Percentiles rank a stretch among this genome's conserved stretches.
These are phyloP conservation scores for Penicillium cosmopolitanum DNA, from an alignment of 495 filamentous ascomycete genomes.

Conservation along the genomic window DNA sequence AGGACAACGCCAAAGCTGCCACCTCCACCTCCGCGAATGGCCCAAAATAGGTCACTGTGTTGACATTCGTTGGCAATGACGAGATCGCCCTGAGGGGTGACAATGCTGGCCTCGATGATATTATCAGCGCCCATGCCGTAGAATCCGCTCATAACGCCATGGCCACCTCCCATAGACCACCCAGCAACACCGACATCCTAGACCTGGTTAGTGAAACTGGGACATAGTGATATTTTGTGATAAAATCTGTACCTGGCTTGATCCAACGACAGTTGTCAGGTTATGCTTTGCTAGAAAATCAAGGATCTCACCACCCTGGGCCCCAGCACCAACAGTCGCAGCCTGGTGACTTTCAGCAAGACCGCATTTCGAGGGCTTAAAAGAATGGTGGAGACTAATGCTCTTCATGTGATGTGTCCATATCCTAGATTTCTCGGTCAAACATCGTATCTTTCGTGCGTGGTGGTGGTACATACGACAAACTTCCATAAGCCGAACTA, in stretches of 20 bases:
- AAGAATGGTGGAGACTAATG: neutral
- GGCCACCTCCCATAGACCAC: slow-evolving; percentile 43
- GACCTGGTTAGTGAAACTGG: neutral
- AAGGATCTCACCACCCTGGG: neutral
- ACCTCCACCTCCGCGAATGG: slow-evolving; percentile 48
- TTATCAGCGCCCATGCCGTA: slow-evolving; percentile 45
- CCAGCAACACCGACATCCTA: slow-evolving; percentile 47
- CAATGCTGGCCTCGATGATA: slow-evolving; percentile 44
- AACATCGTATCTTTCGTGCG: neutral
- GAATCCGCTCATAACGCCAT: slow-evolving; percentile 30
- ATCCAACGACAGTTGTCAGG: neutral
- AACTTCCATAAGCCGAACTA: slow-evolving; percentile 26
- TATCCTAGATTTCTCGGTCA: neutral
- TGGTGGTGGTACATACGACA: neutral
- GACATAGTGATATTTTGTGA: neutral
- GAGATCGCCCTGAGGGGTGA: slow-evolving; percentile 55
- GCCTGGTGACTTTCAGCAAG: neutral
- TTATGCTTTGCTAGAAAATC: neutral
- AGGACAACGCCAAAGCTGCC: slow-evolving; percentile 52
- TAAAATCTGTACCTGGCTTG: neutral
- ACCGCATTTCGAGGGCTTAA: neutral
- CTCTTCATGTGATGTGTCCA: neutral
- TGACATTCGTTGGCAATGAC: slow-evolving; percentile 50
- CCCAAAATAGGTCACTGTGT: slow-evolving; percentile 61
- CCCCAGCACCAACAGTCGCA: neutral